Base-by-base conservation (phyloP, 352 stramenopile genomes). In the Phytophthora idaei region DNA sequence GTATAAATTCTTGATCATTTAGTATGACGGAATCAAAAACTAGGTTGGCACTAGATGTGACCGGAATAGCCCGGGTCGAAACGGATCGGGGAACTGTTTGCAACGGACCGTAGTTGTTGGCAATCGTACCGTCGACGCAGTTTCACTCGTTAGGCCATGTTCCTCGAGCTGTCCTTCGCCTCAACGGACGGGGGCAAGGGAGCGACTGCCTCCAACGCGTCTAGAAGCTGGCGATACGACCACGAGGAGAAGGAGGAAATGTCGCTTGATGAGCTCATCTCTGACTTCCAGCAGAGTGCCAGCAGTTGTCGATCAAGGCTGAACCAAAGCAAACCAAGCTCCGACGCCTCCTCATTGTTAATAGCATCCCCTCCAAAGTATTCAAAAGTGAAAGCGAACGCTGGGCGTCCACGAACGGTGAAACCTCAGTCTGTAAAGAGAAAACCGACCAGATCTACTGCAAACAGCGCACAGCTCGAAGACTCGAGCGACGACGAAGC, bases 261-360 rank as follows among this genome's bases (percentile, higher is more conserved):
- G 25, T 88, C 80, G 15, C 66, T 89, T 8, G 78, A 85, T 45
- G 70, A 75, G 17, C 70, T 89, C 36, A 85, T 89, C 61, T 75
- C 68, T 12, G 69, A 69, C 31, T 89, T 89, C 46, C 67, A 73
- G 1, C 64, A 77, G 21, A 85, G 76, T 36, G 61, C 76, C 9
- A 65, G 68, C 5, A 70, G 34, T 64, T 48, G 4, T 45, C 39
- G 12, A 45, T 45, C 39, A 3, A 45, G 12, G 12, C 17, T 45
- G 39, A 45, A 21, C 6, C 39, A 45, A 5, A 70, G 44, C 5
- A 34, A 31, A 12, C 54, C 45, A 25, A 42, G 46, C 3, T 54
- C 21, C 3, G 11, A 58, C 34, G 15, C 8, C 7, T 71, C 67
- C 15, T 47, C 29, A 27, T 5, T 14, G 11, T 11, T 2, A 39